Conservation (phyloP, 352 stramenopile genomes). For the Globisporangium cystogenes region DNA sequence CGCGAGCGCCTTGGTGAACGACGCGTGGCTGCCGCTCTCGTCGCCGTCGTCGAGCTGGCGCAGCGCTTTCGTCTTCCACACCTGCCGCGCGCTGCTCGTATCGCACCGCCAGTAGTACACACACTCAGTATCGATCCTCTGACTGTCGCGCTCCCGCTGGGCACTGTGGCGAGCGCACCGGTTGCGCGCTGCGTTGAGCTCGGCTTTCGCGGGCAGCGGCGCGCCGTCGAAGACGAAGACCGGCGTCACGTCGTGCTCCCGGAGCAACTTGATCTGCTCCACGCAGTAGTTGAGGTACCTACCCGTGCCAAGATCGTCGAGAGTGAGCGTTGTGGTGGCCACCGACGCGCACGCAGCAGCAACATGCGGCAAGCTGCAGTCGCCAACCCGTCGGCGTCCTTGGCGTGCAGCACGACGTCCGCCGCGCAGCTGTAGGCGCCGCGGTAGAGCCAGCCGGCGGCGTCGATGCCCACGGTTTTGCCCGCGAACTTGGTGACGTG, state of each 20-base stretch:
- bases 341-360: too few relatives aligned
- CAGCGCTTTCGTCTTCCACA: conserved; percentile 39
- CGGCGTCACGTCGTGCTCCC: conserved; percentile 76
- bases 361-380: too few relatives aligned
- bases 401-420: conserved; percentile 65
- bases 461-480: conserved; percentile 71
- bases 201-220: conserved; percentile 82
- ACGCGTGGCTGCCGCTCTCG: conserved; percentile 15
- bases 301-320: not conserved
- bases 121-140: not conserved
- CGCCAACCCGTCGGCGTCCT: conserved; percentile 42
- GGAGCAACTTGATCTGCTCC: conserved; percentile 84
- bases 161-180: conserved; percentile 29
- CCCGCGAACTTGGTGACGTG: conserved; percentile 75
- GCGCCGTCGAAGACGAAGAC: conserved; percentile 94
- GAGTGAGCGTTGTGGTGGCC: too few relatives aligned
- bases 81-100: conserved; percentile 22
- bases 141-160: too few relatives aligned
- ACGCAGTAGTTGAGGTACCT: conserved; percentile 88
- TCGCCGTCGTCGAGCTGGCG: conserved; percentile 20
- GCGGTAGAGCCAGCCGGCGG: conserved; percentile 85
- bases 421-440: conserved; percentile 83
- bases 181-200: conserved; percentile 41
- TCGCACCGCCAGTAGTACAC: not conserved
- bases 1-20: conserved; percentile 45